Evolutionary conservation across 768 basidiomycete genomes (phyloP).

Genomic region (Termitomyces heimii): DNA sequence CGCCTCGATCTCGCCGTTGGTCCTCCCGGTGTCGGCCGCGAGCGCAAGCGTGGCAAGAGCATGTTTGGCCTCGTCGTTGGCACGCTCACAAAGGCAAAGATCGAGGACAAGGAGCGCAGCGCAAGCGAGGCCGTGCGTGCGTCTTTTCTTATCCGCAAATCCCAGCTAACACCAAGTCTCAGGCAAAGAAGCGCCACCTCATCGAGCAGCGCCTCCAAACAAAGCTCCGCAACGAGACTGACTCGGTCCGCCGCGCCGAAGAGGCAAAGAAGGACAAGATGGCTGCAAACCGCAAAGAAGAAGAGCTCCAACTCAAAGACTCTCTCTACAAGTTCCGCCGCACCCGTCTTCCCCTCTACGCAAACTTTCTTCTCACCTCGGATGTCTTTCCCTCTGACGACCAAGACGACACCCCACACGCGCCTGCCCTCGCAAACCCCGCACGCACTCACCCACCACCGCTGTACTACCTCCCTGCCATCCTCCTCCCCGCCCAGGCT

Average conservation of each 20-base stretch:
- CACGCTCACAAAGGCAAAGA: conserved; percentile 83
- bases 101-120: conserved; percentile 77
- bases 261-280: conserved; percentile 84
- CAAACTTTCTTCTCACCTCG: conserved; percentile 73
- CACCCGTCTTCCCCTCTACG: conserved; percentile 62
- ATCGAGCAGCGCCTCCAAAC: conserved; percentile 82
- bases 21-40: too few species aligned
- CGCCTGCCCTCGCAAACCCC: conserved; percentile 36
- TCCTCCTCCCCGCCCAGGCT: conserved; percentile 66
- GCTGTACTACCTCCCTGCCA: conserved; percentile 68
- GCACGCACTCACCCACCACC: conserved; percentile 70
- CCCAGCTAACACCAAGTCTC: neutral
- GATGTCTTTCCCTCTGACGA: conserved; percentile 52
- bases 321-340: conserved; percentile 74
- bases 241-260: conserved; percentile 78
- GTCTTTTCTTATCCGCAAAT: neutral
- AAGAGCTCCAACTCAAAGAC: conserved; percentile 76
- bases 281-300: conserved; percentile 70
- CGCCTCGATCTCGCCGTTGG: conserved; percentile 52
- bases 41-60: conserved; percentile 80
- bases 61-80: conserved; percentile 83
- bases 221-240: conserved; percentile 82
- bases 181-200: conserved; percentile 82
- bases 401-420: conserved; percentile 12
- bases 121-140: conserved; percentile 73